A percentile compares a stretch with the other conserved stretches of the same genome.
These are phyloP conservation scores for Phialophora chinensis DNA, from an alignment of 2,329 filamentous ascomycete genomes.

Conservation along the genomic window DNA sequence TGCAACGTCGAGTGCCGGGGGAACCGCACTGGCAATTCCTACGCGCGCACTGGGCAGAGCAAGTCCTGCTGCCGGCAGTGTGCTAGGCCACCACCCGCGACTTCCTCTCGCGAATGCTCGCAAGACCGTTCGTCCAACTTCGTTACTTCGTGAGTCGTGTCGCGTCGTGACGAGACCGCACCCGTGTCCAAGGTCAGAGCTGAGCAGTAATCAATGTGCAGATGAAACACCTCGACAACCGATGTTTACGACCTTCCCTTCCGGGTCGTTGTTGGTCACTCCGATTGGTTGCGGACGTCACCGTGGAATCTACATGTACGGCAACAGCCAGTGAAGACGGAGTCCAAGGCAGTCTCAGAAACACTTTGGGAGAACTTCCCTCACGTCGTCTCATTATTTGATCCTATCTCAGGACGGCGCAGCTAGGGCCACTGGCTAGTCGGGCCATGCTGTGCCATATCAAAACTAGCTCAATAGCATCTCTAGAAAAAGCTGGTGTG, in stretches of 20 bases:
- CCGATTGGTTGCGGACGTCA: conserved; percentile 16
- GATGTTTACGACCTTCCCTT: conserved; percentile 20
- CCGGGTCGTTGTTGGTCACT: not conserved
- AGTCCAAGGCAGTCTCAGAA: conserved; percentile 1
- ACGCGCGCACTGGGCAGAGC: conserved; percentile 24
- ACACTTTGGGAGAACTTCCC: not conserved
- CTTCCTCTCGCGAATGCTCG: not conserved
- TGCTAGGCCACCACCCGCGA: not conserved
- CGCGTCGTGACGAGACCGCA: not conserved
- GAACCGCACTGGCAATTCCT: conserved; percentile 28
- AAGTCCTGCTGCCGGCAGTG: conserved; percentile 7
- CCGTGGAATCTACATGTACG: conserved; percentile 5
- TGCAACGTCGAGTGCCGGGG: not conserved
- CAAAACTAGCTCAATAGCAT: conserved; percentile 1
- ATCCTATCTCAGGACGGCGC: conserved; percentile 1
- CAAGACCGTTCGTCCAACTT: conserved; percentile 8
- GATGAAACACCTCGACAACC: conserved; percentile 25
- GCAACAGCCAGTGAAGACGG: conserved; percentile 13
- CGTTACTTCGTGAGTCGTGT: conserved; percentile 24
- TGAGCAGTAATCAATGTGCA: conserved; percentile 11
- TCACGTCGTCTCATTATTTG: conserved; percentile 9
- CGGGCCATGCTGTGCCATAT: conserved; percentile 7
- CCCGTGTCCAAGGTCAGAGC: not conserved
- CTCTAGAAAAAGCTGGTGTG: conserved; percentile 9
- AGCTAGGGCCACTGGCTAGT: not conserved